Base-by-base conservation (phyloP, 2,329 filamentous ascomycete species). In the Colletotrichum cereale region DNA sequence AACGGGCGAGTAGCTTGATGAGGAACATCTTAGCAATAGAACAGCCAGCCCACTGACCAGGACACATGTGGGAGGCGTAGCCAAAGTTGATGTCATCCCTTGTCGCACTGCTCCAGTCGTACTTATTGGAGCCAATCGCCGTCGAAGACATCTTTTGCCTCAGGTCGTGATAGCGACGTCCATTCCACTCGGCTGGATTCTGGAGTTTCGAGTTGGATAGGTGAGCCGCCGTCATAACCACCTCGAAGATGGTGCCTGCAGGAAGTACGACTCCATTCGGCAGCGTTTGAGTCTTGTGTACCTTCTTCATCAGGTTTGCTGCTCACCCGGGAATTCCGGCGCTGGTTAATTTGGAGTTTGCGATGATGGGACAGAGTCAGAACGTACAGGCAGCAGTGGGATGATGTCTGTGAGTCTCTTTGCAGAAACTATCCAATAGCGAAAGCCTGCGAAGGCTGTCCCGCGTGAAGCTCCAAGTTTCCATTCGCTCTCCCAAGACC, bases 1-100 rank as follows among this genome's bases (percentile, higher is more conserved):
- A 62, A 7, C 56, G 24, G 7, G 63, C n/a, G 2, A 71, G 50
- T 10, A 71, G 62, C 34, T 71, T 71, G 47, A 71, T 66, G 18
- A 71, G 67, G 21, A 71, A 71, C 67, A 71, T 71, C 42, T 71
- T 71, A 21, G 67, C 67, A 42, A 71, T 71, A 14, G 67, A 71
- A 21, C 67, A 71, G 16, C 67, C 67, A n/a, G 67, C 62, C 67
- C 67, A 71, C 6, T 62, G 67, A 26, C 67, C 67, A 29, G 67
- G 67, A 18, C 67, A 71, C 62, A 66, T 66, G 48, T 71, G 67
- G 21, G 67, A 66, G 48, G 67, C 62, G 50, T 71, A 71, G 31
- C 67, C 67, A 31, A 71, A 66, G 62, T 71, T 71, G 31, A 71
- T 56, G 56, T 71, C 67, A 31, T 71, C 67, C 16, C 63, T 48